Conservation (phyloP, 805 yeast genomes). For the Metschnikowia gruessii region DNA sequence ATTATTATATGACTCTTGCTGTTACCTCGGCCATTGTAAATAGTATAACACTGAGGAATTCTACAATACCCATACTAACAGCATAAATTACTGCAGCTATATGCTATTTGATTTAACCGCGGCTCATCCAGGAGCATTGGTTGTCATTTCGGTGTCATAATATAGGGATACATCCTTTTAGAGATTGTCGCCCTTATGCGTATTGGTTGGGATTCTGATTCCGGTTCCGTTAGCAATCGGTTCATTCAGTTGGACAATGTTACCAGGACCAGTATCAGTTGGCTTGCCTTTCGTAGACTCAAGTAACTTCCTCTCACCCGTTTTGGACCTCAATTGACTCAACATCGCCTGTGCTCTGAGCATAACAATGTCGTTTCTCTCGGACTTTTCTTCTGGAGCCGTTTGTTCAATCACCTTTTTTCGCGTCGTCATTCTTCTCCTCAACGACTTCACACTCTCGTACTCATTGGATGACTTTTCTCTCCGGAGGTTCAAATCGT, state of each 20-base stretch:
- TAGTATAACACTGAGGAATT: no score
- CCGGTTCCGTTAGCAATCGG: not conserved
- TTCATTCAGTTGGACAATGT: not conserved
- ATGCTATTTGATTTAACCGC: not conserved
- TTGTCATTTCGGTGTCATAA: not conserved
- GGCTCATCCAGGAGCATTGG: slow-evolving; percentile 2
- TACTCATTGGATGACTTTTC: slow-evolving; percentile 20
- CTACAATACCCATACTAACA: not conserved
- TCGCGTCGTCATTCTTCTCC: slow-evolving; percentile 38
- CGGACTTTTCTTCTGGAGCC: slow-evolving; percentile 6
- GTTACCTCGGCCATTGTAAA: not conserved
- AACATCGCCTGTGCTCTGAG: slow-evolving; percentile 43
- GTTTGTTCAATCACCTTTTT: slow-evolving; percentile 25
- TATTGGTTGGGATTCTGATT: not conserved
- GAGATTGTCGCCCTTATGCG: not conserved
- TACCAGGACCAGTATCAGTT: not conserved
- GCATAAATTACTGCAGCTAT: not conserved
- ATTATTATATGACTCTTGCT: no score
- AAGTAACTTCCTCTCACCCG: not conserved
- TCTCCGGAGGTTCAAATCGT: slow-evolving; percentile 2
- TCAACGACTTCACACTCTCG: slow-evolving; percentile 38
- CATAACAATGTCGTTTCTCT: slow-evolving; percentile 22
- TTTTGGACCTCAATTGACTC: slow-evolving; percentile 27
- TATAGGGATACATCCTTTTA: not conserved
- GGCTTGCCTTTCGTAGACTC: not conserved